Conservation (phyloP, 2,329 filamentous ascomycete genomes). For the Paracoccidioides brasiliensis region DNA sequence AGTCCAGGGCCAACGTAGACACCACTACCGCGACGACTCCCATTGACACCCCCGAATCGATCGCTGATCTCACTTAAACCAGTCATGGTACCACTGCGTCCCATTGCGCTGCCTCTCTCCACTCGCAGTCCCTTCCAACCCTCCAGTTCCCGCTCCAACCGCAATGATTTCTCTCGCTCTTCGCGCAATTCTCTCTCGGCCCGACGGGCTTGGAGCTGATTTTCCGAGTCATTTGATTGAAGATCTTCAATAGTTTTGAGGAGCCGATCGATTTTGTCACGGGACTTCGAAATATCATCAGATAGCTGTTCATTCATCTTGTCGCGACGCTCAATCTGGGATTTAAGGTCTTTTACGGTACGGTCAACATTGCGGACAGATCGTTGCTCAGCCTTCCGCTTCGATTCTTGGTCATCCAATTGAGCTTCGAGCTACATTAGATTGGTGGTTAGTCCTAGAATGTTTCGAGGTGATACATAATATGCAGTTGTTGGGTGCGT, state of each 20-base stretch:
- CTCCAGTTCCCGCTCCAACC: slow-evolving; percentile 80
- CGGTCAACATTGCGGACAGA: slow-evolving; percentile 87
- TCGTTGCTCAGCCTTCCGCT: slow-evolving; percentile 67
- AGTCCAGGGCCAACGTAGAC: slow-evolving; percentile 24
- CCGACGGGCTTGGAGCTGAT: slow-evolving; percentile 67
- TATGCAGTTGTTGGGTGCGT: slow-evolving; percentile 7
- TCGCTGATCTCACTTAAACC: slow-evolving; percentile 25
- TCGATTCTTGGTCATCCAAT: slow-evolving; percentile 68
- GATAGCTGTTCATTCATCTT: slow-evolving; percentile 69
- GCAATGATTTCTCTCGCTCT: slow-evolving; percentile 66
- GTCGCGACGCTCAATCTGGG: slow-evolving; percentile 84
- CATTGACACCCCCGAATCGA: slow-evolving; percentile 20
- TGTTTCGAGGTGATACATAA: not conserved
- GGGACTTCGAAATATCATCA: slow-evolving; percentile 72
- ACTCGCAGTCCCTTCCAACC: slow-evolving; percentile 60
- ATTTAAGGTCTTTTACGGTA: slow-evolving; percentile 81
- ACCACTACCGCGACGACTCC: slow-evolving; percentile 27
- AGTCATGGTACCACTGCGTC: slow-evolving; percentile 17
- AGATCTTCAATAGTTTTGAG: slow-evolving; percentile 87
- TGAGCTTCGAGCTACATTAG: slow-evolving; percentile 63
- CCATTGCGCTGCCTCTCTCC: slow-evolving; percentile 40
- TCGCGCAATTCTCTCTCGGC: slow-evolving; percentile 83
- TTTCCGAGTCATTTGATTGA: slow-evolving; percentile 70
- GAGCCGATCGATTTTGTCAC: slow-evolving; percentile 82
- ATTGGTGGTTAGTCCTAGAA: slow-evolving; percentile 13